A percentile compares a stretch with the other conserved stretches of the same genome.
These are phyloP conservation scores for Starmerella tilneyi DNA, from an alignment of 805 yeast species.

Conservation along the genomic window DNA sequence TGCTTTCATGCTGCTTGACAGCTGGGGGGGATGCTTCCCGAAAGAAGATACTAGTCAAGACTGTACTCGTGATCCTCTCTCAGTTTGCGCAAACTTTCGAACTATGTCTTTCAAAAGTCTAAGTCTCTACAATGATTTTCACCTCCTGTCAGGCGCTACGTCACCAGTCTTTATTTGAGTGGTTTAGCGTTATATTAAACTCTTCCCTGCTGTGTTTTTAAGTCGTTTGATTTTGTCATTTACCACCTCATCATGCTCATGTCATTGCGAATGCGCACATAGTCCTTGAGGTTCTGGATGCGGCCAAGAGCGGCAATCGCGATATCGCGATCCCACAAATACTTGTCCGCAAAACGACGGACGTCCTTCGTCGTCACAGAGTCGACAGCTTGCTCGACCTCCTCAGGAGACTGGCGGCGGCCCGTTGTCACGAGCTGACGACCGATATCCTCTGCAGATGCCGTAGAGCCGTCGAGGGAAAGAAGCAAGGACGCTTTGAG, in stretches of 20 bases:
- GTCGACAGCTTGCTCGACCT: slow-evolving; percentile 65
- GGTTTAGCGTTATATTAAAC: not conserved
- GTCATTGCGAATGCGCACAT: slow-evolving; percentile 46
- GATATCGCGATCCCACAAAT: slow-evolving; percentile 64
- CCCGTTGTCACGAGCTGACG: slow-evolving; percentile 96
- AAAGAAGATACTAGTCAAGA: too few species aligned
- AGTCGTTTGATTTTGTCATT: not conserved
- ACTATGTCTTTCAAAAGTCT: too few species aligned
- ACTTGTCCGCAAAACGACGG: slow-evolving; percentile 76
- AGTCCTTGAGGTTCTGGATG: slow-evolving; percentile 58
- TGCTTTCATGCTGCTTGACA: too few species aligned
- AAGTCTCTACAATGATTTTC: too few species aligned
- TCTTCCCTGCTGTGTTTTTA: slow-evolving; percentile 1
- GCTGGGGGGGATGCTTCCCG: too few species aligned
- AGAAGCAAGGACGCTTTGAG: slow-evolving; percentile 82
- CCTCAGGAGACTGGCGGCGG: slow-evolving; percentile 58
- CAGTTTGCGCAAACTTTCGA: too few species aligned
- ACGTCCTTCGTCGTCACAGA: slow-evolving; percentile 70
- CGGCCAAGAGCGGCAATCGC: slow-evolving; percentile 91
- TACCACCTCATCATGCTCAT: slow-evolving; percentile 36
- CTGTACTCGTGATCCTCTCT: too few species aligned
- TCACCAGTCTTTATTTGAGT: not conserved
- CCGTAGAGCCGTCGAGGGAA: slow-evolving; percentile 88
- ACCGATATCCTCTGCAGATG: slow-evolving; percentile 95
- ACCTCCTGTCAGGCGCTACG: not conserved